phyloP scores from a whole-genome alignment of 768 basidiomycete genomes.

The Polyporus arcularius region DNA sequence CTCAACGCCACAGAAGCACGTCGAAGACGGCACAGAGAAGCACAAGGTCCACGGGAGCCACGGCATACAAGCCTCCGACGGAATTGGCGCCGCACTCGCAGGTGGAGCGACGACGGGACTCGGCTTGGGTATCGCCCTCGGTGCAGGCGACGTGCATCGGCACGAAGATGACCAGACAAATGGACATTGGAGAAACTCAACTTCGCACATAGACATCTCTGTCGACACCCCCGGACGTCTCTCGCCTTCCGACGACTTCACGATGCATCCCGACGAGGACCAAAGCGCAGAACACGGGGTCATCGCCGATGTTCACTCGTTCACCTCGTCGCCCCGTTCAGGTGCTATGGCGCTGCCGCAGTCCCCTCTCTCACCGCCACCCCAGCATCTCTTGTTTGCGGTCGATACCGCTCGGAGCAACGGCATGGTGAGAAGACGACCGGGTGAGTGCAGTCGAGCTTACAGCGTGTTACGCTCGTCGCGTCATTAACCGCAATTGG shows the following conservation, averaged over 20 bases:
- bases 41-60: constrained; percentile 6
- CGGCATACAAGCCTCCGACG: constrained; percentile 19
- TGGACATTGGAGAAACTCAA: constrained; percentile 2
- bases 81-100: constrained; percentile 26
- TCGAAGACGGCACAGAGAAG: constrained; percentile 6
- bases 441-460: constrained; percentile 4
- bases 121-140: constrained; percentile 16
- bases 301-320: constrained; percentile 30
- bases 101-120: constrained; percentile 22
- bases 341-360: constrained; percentile 27
- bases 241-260: constrained; percentile 13
- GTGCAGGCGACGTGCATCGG: neutral
- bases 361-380: constrained; percentile 14
- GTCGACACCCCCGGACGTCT: constrained; percentile 3
- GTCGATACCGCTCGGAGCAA: neutral
- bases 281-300: constrained; percentile 16
- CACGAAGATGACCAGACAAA: neutral
- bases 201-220: neutral
- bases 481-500: neutral
- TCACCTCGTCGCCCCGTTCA: constrained; percentile 38
- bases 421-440: constrained; percentile 5
- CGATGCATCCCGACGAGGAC: constrained; percentile 4
- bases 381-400: constrained; percentile 9
- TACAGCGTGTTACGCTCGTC: neutral
- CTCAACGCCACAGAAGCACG: constrained; percentile 1